phyloP scores from a whole-genome alignment of 305 asterid genomes.

The Fraxinus angustifolia region DNA sequence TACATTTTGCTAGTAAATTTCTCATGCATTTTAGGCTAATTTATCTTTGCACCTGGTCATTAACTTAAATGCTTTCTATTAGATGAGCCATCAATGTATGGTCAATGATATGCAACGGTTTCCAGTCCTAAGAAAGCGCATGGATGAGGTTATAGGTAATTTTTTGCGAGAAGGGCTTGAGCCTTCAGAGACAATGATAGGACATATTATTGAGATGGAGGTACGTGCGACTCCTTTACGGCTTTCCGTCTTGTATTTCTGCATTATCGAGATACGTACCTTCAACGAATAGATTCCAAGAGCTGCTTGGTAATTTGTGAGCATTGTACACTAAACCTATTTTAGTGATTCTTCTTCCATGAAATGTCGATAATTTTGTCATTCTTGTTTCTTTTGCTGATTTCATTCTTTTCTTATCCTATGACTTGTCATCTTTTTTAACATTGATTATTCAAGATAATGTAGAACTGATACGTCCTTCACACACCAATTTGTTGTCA shows the following conservation, averaged over 20 bases:
- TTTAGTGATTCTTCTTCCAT: no score
- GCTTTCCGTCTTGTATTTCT: neutral
- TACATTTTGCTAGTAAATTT: conserved; percentile 21
- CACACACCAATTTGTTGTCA: neutral
- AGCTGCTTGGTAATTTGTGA: no score
- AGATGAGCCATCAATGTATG: conserved; percentile 84
- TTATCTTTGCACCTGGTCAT: conserved; percentile 26
- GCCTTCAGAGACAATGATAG: conserved; percentile 92
- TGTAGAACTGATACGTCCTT: neutral
- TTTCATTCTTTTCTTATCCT: neutral
- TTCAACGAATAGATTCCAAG: neutral
- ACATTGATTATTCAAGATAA: neutral
- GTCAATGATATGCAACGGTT: conserved; percentile 73
- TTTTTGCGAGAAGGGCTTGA: conserved; percentile 84
- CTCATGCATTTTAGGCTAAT: neutral
- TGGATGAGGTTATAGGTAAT: conserved; percentile 68
- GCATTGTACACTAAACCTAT: no score
- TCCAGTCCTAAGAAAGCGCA: conserved; percentile 60
- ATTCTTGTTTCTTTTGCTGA: no score
- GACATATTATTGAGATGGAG: conserved; percentile 97
- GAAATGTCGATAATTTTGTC: no score
- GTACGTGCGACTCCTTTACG: conserved; percentile 23
- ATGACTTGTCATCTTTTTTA: neutral
- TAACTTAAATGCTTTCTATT: conserved; percentile 22
- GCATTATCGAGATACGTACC: conserved; percentile 18